A percentile compares a stretch with the other conserved stretches of the same genome.
These are phyloP conservation scores for Neophaeococcomyces mojaviensis DNA, from an alignment of 2,329 filamentous ascomycete genomes.

Conservation along the genomic window DNA sequence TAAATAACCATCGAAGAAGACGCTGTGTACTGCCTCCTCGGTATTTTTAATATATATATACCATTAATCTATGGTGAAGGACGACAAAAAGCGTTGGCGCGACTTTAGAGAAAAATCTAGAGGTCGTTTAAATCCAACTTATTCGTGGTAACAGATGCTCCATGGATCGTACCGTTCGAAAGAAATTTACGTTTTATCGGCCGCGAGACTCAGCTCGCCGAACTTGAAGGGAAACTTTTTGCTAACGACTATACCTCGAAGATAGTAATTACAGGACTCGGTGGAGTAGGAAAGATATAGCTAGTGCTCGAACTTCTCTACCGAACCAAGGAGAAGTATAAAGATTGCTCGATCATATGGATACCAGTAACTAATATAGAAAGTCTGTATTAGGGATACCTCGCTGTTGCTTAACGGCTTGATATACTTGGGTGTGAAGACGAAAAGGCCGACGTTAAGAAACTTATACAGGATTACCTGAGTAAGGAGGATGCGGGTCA, in stretches of 20 bases:
- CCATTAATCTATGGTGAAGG: conserved; percentile 27
- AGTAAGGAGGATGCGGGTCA: conserved; percentile 8
- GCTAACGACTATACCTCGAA: conserved; percentile 5
- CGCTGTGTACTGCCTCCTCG: conserved; percentile 24
- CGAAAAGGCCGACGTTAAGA: conserved; percentile 10
- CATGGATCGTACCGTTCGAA: conserved; percentile 19
- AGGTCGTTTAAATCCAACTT: conserved; percentile 4
- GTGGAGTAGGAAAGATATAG: conserved; percentile 11
- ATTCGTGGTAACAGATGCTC: not conserved
- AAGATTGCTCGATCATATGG: conserved; percentile 7
- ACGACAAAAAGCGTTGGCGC: conserved; percentile 21
- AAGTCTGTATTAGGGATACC: conserved; percentile 6
- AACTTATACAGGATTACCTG: conserved; percentile 12
- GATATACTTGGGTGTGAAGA: conserved; percentile 6
- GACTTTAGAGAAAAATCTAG: conserved; percentile 18
- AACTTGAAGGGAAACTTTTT: conserved; percentile 9
- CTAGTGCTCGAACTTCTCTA: conserved; percentile 11
- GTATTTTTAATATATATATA: conserved; percentile 25
- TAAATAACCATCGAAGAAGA: conserved; percentile 24
- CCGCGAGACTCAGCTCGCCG: conserved; percentile 9
- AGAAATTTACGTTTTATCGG: conserved; percentile 6
- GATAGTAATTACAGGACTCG: conserved; percentile 10
- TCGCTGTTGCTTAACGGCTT: conserved; percentile 6
- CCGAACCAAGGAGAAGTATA: conserved; percentile 2
- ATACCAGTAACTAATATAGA: conserved; percentile 3